These are phyloP conservation scores for Apiotrichum veenhuisii DNA, from an alignment of 1,284 basidiomycete genomes.

Conservation along the genomic window DNA sequence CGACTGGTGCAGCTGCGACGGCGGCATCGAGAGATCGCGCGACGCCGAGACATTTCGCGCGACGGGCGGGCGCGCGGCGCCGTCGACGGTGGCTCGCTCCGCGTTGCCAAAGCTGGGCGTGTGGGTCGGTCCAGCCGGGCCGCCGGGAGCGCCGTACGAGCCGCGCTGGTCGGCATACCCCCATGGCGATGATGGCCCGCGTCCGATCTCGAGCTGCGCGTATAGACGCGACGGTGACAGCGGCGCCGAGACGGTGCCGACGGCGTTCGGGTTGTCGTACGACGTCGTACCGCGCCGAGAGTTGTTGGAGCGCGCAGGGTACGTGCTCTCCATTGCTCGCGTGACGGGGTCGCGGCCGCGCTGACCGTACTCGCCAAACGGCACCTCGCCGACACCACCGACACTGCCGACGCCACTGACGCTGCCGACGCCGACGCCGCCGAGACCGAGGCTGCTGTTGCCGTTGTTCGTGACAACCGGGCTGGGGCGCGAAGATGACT, in stretches of 20 bases:
- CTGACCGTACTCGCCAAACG: constrained; percentile 21
- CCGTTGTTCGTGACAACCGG: background rate
- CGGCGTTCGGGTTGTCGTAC: constrained; percentile 33
- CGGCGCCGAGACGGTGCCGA: constrained; percentile 47
- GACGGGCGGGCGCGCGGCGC: background rate
- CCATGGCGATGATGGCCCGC: constrained; percentile 14
- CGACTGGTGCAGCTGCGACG: constrained; percentile 10
- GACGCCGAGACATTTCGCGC: constrained; percentile 10
- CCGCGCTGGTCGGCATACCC: constrained; percentile 9
- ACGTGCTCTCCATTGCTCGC: constrained; percentile 8
- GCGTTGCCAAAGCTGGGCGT: constrained; percentile 2
- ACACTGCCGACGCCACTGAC: constrained; percentile 26
- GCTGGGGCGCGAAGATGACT: background rate
- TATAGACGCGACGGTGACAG: constrained; percentile 45
- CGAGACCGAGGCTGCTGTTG: constrained; percentile 27
- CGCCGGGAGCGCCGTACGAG: constrained; percentile 16
- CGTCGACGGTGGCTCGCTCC: background rate
- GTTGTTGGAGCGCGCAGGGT: constrained; percentile 9
- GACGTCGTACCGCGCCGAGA: constrained; percentile 18
- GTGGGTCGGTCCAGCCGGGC: background rate
- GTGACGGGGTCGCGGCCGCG: constrained; percentile 13
- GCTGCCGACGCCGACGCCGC: too few species aligned
- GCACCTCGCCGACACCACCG: constrained; percentile 18
- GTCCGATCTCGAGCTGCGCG: constrained; percentile 44
- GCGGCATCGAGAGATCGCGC: constrained; percentile 13